Conservation (phyloP, 768 basidiomycete genomes). For the Russula sp. region DNA sequence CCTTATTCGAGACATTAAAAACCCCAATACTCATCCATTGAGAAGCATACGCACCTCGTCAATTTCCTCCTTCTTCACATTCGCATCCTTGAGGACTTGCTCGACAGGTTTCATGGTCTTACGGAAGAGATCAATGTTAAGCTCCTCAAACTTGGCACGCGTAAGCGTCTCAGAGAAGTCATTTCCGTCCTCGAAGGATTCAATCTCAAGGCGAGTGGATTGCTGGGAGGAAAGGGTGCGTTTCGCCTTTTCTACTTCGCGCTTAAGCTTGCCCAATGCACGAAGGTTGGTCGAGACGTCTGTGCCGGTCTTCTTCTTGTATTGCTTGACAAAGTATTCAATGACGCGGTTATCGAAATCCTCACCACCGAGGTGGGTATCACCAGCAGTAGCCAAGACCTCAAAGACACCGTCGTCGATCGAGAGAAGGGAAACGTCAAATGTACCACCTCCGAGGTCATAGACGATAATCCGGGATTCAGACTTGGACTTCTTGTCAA, state of each 20-base stretch:
- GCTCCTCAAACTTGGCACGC: conserved; percentile 97
- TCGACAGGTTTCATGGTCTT: conserved; percentile 99
- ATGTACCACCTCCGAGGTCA: conserved; percentile 98
- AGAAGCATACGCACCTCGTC: conserved; percentile 59
- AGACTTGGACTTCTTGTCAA: conserved; percentile 84
- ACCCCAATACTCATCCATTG: background rate
- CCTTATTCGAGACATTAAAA: conserved; percentile 38
- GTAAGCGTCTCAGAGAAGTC: conserved; percentile 98
- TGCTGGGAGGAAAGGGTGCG: conserved; percentile 83
- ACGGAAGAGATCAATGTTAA: conserved; percentile 98
- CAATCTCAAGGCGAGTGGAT: conserved; percentile 89
- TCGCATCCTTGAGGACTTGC: conserved; percentile 96
- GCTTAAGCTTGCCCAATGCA: conserved; percentile 56
- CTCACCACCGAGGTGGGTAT: conserved; percentile 63
- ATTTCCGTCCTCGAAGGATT: conserved; percentile 92
- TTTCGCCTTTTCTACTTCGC: conserved; percentile 52
- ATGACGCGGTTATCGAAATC: conserved; percentile 50
- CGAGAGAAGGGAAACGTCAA: conserved; percentile 92
- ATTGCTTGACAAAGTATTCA: conserved; percentile 55
- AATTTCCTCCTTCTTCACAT: conserved; percentile 96
- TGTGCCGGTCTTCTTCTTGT: conserved; percentile 51
- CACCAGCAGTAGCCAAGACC: conserved; percentile 59
- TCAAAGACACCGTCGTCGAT: conserved; percentile 62
- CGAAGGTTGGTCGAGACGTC: conserved; percentile 49
- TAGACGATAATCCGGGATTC: conserved; percentile 97